Evolutionary conservation across 2,329 filamentous ascomycete genomes (phyloP).

Genomic region (Harringtonia aguacate): DNA sequence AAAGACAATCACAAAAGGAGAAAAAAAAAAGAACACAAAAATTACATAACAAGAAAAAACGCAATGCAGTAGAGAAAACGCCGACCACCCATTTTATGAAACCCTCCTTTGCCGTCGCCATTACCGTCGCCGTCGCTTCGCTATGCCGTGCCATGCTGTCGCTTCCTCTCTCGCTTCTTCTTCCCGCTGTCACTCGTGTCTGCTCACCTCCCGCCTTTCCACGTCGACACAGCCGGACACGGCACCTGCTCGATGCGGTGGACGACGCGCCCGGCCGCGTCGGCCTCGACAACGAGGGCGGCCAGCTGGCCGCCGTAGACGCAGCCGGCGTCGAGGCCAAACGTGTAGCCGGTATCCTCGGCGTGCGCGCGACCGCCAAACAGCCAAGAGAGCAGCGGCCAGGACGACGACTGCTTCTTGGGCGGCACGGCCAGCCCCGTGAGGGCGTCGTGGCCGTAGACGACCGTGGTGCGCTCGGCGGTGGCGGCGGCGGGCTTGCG

Average conservation of each 20-base stretch:
- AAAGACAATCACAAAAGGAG: no score
- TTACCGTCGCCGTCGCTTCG: no score
- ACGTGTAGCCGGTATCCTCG: conserved; percentile 49
- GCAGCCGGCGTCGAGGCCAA: conserved; percentile 80
- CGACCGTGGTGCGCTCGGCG: conserved; percentile 48
- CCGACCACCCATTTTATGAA: no score
- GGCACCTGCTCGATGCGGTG: conserved; percentile 29
- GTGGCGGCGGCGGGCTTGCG: conserved; percentile 12
- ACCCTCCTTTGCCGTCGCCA: no score
- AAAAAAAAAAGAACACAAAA: no score
- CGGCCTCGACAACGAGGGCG: conserved; percentile 60
- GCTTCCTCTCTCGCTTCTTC: not conserved
- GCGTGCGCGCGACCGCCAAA: not conserved
- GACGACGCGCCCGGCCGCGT: conserved; percentile 18
- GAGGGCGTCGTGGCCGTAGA: conserved; percentile 82
- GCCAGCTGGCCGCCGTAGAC: conserved; percentile 65
- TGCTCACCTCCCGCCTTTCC: no score
- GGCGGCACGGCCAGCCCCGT: conserved; percentile 44
- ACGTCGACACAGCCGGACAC: conserved; percentile 22
- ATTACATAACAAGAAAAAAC: no score
- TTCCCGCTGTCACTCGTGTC: not conserved
- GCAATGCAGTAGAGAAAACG: no score
- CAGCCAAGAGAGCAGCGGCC: not conserved
- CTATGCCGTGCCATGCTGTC: no score
- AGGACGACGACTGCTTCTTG: not conserved